These are phyloP conservation scores for Picochlorum sp. DNA, from an alignment of 139 green algal species.

Conservation along the genomic window DNA sequence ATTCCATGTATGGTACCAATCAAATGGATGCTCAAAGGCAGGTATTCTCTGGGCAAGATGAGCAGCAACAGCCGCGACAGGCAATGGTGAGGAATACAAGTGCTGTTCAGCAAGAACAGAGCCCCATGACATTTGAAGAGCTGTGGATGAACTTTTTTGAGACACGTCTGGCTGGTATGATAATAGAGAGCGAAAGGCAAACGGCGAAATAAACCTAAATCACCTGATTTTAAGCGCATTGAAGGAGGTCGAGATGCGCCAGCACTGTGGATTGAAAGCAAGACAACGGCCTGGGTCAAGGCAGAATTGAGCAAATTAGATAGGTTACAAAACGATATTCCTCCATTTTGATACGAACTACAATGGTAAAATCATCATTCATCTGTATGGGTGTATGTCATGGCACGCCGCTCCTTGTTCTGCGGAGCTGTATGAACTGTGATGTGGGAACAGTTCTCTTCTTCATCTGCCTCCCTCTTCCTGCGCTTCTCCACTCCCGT, in stretches of 20 bases:
- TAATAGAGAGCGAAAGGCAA: constrained; percentile 7
- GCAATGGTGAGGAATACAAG: neutral
- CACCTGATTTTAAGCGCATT: constrained; percentile 18
- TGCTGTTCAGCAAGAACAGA: constrained; percentile 9
- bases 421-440: too few species aligned
- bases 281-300: constrained; percentile 15
- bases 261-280: constrained; percentile 22
- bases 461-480: too few species aligned
- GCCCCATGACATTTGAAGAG: constrained; percentile 8
- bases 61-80: neutral
- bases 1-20: neutral
- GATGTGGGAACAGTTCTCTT: too few species aligned
- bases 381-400: too few species aligned
- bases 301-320: constrained; percentile 19
- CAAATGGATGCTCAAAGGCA: neutral
- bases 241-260: constrained; percentile 16
- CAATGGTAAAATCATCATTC: neutral
- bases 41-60: neutral
- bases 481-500: too few species aligned
- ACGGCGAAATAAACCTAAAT: constrained; percentile 14
- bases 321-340: neutral
- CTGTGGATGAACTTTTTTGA: constrained; percentile 22
- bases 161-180: constrained; percentile 11
- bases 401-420: too few species aligned
- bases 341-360: constrained; percentile 8